A percentile compares a stretch with the other conserved stretches of the same genome.
Evolutionary conservation across 1,139 yeast genomes (phyloP).

Genomic region (Pneumocystis jirovecii): DNA sequence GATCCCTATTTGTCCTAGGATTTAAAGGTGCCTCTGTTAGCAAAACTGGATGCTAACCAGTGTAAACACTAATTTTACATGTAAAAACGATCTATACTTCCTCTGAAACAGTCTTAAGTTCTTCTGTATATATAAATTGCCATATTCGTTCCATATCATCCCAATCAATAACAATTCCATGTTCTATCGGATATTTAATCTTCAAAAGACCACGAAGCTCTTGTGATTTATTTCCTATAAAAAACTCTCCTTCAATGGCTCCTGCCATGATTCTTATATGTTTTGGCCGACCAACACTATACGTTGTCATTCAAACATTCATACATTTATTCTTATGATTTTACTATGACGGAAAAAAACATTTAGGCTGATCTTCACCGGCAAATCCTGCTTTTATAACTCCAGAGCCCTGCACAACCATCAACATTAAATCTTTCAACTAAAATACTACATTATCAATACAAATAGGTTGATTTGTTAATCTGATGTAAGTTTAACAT

Average conservation of each 20-base stretch:
- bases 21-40: constrained; percentile 84
- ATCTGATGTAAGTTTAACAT: not conserved
- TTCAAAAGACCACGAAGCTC: constrained; percentile 57
- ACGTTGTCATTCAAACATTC: not conserved
- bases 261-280: constrained; percentile 79
- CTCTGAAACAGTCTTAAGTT: constrained; percentile 54
- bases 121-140: constrained; percentile 47
- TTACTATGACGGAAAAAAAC: constrained; percentile 34
- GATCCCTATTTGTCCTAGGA: constrained; percentile 55
- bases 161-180: constrained; percentile 79
- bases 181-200: constrained; percentile 57
- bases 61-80: not conserved
- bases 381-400: constrained; percentile 82
- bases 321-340: constrained; percentile 13
- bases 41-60: constrained; percentile 55
- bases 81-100: constrained; percentile 4
- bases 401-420: constrained; percentile 51
- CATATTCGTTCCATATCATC: constrained; percentile 68
- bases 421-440: not conserved
- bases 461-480: constrained; percentile 5
- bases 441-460: constrained; percentile 4
- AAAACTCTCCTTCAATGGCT: constrained; percentile 45
- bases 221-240: constrained; percentile 64
- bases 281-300: constrained; percentile 66
- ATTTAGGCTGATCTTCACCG: constrained; percentile 70